phyloP scores from a whole-genome alignment of 768 basidiomycete species.

The Amanita inopinata region DNA sequence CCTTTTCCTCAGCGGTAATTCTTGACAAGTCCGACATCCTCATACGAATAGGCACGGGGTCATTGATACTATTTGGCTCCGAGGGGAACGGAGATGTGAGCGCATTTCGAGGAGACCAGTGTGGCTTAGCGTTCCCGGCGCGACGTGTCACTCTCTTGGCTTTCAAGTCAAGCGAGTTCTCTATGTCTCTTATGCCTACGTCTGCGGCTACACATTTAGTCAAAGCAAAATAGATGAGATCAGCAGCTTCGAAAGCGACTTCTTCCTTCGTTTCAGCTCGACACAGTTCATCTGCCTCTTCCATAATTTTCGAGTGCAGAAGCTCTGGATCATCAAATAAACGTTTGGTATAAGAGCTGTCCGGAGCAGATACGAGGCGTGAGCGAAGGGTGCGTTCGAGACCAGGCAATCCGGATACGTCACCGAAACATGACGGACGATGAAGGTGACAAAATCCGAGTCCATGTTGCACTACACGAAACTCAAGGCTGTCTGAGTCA shows the following conservation, averaged over 20 bases:
- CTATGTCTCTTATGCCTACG: slow-evolving; percentile 75
- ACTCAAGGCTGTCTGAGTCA: slow-evolving; percentile 87
- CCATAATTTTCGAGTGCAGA: slow-evolving; percentile 91
- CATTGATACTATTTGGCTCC: slow-evolving; percentile 10
- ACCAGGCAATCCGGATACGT: slow-evolving; percentile 63
- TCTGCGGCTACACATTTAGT: slow-evolving; percentile 78
- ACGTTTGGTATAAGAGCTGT: slow-evolving; percentile 85
- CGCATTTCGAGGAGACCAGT: slow-evolving; percentile 39
- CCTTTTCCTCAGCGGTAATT: slow-evolving; percentile 41
- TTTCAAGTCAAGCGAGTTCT: slow-evolving; percentile 74
- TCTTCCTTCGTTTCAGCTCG: slow-evolving; percentile 69
- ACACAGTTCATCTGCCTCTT: slow-evolving; percentile 97
- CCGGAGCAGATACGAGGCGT: slow-evolving; percentile 67
- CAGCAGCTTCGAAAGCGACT: slow-evolving; percentile 90
- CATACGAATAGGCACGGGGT: slow-evolving; percentile 56
- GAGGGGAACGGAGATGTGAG: too few species aligned
- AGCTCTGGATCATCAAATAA: slow-evolving; percentile 76
- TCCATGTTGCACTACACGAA: slow-evolving; percentile 83
- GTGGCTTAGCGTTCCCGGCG: slow-evolving; percentile 86
- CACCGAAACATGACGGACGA: slow-evolving; percentile 84
- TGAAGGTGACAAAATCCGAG: slow-evolving; percentile 92
- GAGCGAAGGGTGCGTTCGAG: slow-evolving; percentile 73
- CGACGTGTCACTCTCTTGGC: slow-evolving; percentile 80
- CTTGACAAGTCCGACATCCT: slow-evolving; percentile 53
- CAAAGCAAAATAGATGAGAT: slow-evolving; percentile 87